Base-by-base conservation (phyloP, 805 yeast species). In the Hanseniaspora guilliermondii region DNA sequence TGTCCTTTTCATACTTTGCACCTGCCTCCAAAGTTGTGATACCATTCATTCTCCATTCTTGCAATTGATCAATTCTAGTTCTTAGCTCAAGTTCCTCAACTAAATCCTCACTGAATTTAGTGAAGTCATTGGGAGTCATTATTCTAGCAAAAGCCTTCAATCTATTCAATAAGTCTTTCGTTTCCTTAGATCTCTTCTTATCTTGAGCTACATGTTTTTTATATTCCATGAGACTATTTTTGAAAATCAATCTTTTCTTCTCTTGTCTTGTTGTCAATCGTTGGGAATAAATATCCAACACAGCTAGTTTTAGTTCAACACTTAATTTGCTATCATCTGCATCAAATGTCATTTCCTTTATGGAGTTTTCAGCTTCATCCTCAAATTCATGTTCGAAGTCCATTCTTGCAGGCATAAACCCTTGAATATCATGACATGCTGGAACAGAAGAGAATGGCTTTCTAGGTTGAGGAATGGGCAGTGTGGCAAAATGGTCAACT, bases 341-440 rank as follows among this genome's bases (percentile, higher is more conserved):
- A 62, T 93, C 97, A 64, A 94, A 93, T 1, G 83, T 77, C 95
- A 93, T 87, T 65, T 93, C 98, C 64, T 93, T 93, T 19, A 93
- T 87, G 0, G 93, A 82, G 55, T 83, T 75, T 68, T 93, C 99
- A 0, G 98, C 97, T 55, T 93, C 99, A 62, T 93, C 93, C 65
- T 93, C 98, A 39, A 85, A 88, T 66, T 93, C 99, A 56, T 83
- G 87, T 63, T 93, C 99, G 67, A 93, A 93, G 67, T 93, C 99
- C 58, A 93, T 72, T 63, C 99, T 79, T 42, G 97, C 99, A 39
- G 99, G 99, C 99, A 93, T 93, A 66, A 82, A 93, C 2, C 96
- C 97, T 67, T 93, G 97, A 58, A 93, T 80, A 63, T 94, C 97
- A 64, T 94, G 97, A 70, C 97, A 89, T 56, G 93, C 76, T 0